Base-by-base conservation (phyloP, 1,284 basidiomycete genomes). In the Pterulicium gracile region DNA sequence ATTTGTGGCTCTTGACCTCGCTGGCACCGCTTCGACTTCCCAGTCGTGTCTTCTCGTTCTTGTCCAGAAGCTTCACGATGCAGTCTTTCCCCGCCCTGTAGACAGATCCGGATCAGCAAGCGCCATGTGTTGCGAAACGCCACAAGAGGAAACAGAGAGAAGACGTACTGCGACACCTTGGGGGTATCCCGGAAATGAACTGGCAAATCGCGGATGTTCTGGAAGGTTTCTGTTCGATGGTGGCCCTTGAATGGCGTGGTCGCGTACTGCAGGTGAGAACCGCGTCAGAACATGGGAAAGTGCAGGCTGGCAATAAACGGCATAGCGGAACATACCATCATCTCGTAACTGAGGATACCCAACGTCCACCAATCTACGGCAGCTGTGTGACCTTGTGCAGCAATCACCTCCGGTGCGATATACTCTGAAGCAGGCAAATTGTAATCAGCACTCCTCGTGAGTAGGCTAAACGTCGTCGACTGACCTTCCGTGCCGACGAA, bases 301-400 rank as follows among this genome's bases (percentile, higher is more conserved):
- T 22, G 41, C 40, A 27, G 45, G 34, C 47, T 15, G 24, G 39
- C 42, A 24, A 47, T 24, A 50, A 48, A 50, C 48, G 22, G 32
- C n/a, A 55, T 54, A 53, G 52, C 53, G 59, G 52, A 50, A 85
- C 90, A 74, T 71, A 94, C 91, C 66, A 98, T 96, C 96, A 98
- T 98, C 71, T 99, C 96, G 69, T 95, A 97, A 57, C 98, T 92
- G 58, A 99, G 77, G 57, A 99, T 98, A 34, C 96, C 96, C 44
- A 97, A 72, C 24, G 95, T 98, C 96, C 92, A 98, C 95, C 95
- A 98, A 67, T 99, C 96, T 45, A 99, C 96, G 4, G 96, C 93
- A 51, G 90, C 92, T 27, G 95, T 97, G 67, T 99, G 96, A 13
- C 96, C 96, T 61, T 90, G 82, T 41, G 93, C 94, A 59, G 92